Base-by-base conservation (phyloP, 2,329 filamentous ascomycete genomes). In the Microcyclosporella mali region DNA sequence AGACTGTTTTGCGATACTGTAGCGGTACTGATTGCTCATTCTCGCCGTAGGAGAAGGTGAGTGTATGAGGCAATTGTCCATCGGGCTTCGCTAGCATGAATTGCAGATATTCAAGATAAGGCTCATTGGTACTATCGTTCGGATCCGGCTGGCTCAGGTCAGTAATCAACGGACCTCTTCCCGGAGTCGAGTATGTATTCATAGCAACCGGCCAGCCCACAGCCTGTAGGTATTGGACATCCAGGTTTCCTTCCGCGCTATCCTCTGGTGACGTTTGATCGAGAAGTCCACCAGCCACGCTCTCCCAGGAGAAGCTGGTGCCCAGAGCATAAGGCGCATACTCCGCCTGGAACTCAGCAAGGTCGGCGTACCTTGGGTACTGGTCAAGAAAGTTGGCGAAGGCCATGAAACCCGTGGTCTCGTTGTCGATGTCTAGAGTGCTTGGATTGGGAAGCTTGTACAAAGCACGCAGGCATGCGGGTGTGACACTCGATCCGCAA, bases 21-120 rank as follows among this genome's bases (percentile, higher is more conserved):
- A 66, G 56, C 0, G 81, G 81, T 0, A 84, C 67, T 3, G 70
- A 73, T 56, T 82, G 75, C 61, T 85, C 81, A 39, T 78, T 73
- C 46, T 84, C 79, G 41, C 78, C 79, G 56, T 85, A 85, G 0
- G 79, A 82, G 8, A 75, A 78, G 37, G 72, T 75, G 54, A 85
- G 72, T 7, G 78, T 74, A 43, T 78, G 73, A 0, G 82, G 81
- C 1, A 84, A 68, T 15, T 77, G 61, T 0, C 61, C 53, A 40
- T 73, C 71, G 1, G 69, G 61, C n/a, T 81, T 72, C 2, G 64
- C 61, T 2, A 80, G 69, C 2, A 84, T 56, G 61, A 77, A 77
- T 37, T 74, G 70, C 6, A 82, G 67, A 66, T 75, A 82, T 15
- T 73, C 72, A 2, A 83, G 67, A 59, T 82, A 84, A 0, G 81